Evolutionary conservation across 139 green algal species (phyloP).

Genomic region (Volvox africanus): DNA sequence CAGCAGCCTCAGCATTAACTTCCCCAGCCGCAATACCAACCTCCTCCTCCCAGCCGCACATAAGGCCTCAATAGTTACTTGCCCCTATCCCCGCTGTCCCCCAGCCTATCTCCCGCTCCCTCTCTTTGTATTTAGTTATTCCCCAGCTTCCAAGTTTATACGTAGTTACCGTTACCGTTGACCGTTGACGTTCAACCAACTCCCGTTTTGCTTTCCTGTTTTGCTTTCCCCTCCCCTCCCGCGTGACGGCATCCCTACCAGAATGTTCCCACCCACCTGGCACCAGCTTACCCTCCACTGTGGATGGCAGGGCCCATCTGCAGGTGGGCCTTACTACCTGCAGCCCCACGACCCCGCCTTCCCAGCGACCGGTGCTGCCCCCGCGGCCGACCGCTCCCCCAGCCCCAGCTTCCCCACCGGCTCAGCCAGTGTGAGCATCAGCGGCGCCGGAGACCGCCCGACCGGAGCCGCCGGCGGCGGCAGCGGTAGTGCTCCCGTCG

Average conservation of each 20-base stretch:
- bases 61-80: no score
- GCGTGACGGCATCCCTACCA: neutral
- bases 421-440: neutral
- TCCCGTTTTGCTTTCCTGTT: no score
- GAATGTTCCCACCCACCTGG: slow-evolving; percentile 68
- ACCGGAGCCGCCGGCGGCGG: neutral
- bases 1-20: neutral
- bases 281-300: slow-evolving; percentile 75
- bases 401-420: neutral
- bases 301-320: slow-evolving; percentile 67
- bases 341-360: slow-evolving; percentile 4
- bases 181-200: no score
- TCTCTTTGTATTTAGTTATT: no score
- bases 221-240: neutral
- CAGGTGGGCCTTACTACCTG: slow-evolving; percentile 58
- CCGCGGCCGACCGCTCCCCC: neutral
- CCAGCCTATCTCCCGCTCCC: no score
- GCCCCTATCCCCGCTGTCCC: no score
- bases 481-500: neutral
- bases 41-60: no score
- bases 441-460: neutral
- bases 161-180: no score
- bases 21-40: no score
- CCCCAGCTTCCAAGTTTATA: no score
- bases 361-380: no score